phyloP scores from a whole-genome alignment of 495 filamentous ascomycete species.

The Cercophora sp. region DNA sequence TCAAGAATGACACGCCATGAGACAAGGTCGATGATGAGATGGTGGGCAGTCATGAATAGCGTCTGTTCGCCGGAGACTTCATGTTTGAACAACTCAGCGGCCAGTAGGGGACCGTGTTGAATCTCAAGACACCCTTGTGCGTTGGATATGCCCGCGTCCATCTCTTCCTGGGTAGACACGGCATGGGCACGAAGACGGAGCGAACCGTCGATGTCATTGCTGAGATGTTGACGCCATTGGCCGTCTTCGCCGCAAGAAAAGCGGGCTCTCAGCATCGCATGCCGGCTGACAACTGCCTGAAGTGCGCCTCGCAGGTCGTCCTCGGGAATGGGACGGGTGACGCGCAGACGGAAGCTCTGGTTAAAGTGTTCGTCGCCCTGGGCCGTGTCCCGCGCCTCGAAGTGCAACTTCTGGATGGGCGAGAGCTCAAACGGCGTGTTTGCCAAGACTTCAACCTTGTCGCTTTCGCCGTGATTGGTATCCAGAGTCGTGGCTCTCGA shows the following conservation, averaged over 20 bases:
- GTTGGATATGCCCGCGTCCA: conserved; percentile 10
- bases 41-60: conserved; percentile 55
- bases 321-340: conserved; percentile 39
- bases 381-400: conserved; percentile 39
- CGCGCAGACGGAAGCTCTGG: conserved; percentile 54
- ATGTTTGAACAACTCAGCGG: conserved; percentile 19
- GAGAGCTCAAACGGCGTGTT: conserved; percentile 37
- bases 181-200: conserved; percentile 17
- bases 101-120: conserved; percentile 34
- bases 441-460: neutral
- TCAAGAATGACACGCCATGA: conserved; percentile 59
- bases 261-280: conserved; percentile 62
- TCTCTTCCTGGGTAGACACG: neutral
- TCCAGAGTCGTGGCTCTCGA: conserved; percentile 4
- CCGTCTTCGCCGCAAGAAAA: conserved; percentile 29
- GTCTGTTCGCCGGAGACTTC: conserved; percentile 23
- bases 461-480: neutral
- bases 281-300: conserved; percentile 47
- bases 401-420: conserved; percentile 58
- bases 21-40: conserved; percentile 59
- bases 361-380: conserved; percentile 58
- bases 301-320: conserved; percentile 38
- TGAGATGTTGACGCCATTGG: conserved; percentile 23
- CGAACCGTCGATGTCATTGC: conserved; percentile 11
- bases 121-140: conserved; percentile 31